Base-by-base conservation (phyloP, 306 rosid species). In the Glycine soja region DNA sequence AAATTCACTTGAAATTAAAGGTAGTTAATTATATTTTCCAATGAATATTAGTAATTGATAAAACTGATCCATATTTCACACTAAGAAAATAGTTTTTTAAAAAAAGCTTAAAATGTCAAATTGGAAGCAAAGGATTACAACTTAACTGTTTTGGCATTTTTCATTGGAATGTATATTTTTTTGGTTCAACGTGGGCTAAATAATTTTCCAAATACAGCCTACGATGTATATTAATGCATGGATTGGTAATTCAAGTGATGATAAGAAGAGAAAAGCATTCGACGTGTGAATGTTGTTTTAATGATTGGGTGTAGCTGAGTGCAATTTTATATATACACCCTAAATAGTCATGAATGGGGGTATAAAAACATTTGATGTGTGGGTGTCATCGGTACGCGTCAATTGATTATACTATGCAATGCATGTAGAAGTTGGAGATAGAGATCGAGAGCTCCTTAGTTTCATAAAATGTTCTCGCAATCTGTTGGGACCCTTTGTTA, bases 401-500 rank as follows among this genome's bases (percentile, higher is more conserved):
- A 58, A 48, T 62, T 48, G 58, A 71, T 42, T 8, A 48, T 50
- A n/a, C 6, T 65, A 62, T 76, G 1, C 16, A 45, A 11, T 24
- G 65, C 14, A 18, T 30, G 18, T 46, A 18, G 13, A 72, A 77
- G 47, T 30, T 76, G 53, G 36, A 15, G 43, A 45, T 34, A 66
- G 56, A 77, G 36, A 61, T n/a, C n/a, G 5, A 34, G 5, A 16
- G 16, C 0, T 0, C 0, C 34, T 36, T 13, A 42, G 51, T 3
- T 64, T 1, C 46, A 72, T 61, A 40, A 70, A 76, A 64, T 50
- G 52, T 78, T 78, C 43, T 71, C 70, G 70, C 77, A 87, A 90
- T 90, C 89, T 83, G 63, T 78, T 77, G 79, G 86, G 89, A 48
- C 77, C 88, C 87, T 74, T 79, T 57, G 10, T 80, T 87, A 85